These are phyloP conservation scores for Clavaria fumosa DNA, from an alignment of 768 basidiomycete species.

Conservation along the genomic window DNA sequence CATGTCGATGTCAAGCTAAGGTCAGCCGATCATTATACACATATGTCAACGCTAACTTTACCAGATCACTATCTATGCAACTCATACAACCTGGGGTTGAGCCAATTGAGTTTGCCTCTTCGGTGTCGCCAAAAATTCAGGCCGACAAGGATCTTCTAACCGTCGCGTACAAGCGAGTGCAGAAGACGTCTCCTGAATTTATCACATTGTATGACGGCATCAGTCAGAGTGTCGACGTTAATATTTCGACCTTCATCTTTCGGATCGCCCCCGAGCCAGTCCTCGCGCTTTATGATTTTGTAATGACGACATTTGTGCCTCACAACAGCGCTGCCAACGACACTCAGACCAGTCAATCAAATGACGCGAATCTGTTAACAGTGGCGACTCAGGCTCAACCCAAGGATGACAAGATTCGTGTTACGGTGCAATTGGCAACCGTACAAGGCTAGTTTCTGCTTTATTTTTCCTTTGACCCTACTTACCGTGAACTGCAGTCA, in stretches of 20 bases:
- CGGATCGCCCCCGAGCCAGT: conserved; percentile 83
- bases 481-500: conserved; percentile 29
- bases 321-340: conserved; percentile 12
- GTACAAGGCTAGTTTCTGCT: conserved; percentile 44
- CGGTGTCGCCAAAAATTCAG: conserved; percentile 26
- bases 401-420: conserved; percentile 49
- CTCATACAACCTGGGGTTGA: conserved; percentile 41
- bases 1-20: conserved; percentile 69
- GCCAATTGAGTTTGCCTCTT: conserved; percentile 52
- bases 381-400: conserved; percentile 4
- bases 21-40: conserved; percentile 21
- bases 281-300: conserved; percentile 83
- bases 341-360: conserved; percentile 4
- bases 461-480: conserved; percentile 2
- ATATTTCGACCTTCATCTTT: conserved; percentile 83
- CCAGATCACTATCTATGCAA: conserved; percentile 61
- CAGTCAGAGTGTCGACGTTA: conserved; percentile 77
- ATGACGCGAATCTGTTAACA: not conserved
- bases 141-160: conserved; percentile 54
- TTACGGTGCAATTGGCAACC: conserved; percentile 70
- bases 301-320: conserved; percentile 92
- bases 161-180: conserved; percentile 65
- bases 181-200: conserved; percentile 79
- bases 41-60: conserved; percentile 6
- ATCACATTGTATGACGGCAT: conserved; percentile 63